phyloP scores from a whole-genome alignment of 371 early-diverging fungal genomes.

The Cokeromyces recurvatus region DNA sequence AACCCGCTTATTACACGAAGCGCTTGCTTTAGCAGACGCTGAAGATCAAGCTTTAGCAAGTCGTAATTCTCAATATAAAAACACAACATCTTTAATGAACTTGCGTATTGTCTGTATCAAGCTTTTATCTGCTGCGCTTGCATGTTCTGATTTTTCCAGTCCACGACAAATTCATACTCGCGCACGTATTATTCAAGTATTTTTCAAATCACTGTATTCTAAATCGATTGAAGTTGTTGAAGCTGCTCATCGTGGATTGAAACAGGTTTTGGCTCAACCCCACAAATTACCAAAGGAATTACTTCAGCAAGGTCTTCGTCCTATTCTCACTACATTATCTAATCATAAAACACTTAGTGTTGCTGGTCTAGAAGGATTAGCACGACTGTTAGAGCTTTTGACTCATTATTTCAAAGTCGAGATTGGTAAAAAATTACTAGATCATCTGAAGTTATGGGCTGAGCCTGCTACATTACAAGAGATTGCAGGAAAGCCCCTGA shows the following conservation, averaged over 20 bases:
- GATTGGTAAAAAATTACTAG: slow-evolving; percentile 95
- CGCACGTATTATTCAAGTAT: slow-evolving; percentile 91
- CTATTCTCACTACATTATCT: slow-evolving; percentile 90
- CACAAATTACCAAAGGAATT: slow-evolving; percentile 94
- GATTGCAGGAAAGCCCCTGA: slow-evolving; percentile 73
- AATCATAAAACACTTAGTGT: slow-evolving; percentile 93
- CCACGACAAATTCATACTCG: slow-evolving; percentile 73
- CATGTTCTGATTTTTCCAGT: slow-evolving; percentile 73
- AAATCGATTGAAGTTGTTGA: slow-evolving; percentile 92
- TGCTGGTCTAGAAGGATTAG: slow-evolving; percentile 89
- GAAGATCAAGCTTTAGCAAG: slow-evolving; percentile 94
- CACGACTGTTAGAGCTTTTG: slow-evolving; percentile 86
- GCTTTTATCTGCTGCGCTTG: slow-evolving; percentile 91
- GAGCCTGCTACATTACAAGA: slow-evolving; percentile 79
- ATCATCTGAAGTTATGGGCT: slow-evolving; percentile 93
- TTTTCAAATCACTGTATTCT: slow-evolving; percentile 95
- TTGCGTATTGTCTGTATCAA: slow-evolving; percentile 94
- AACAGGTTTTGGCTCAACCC: slow-evolving; percentile 81
- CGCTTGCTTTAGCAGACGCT: slow-evolving; percentile 92
- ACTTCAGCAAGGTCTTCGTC: slow-evolving; percentile 93
- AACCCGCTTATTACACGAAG: slow-evolving; percentile 86
- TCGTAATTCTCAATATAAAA: slow-evolving; percentile 80
- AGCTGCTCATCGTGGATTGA: slow-evolving; percentile 90
- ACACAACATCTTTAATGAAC: slow-evolving; percentile 75
- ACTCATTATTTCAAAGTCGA: slow-evolving; percentile 98